These are phyloP conservation scores for Iberis pinnata DNA, from an alignment of 345 rosid species.

Conservation along the genomic window DNA sequence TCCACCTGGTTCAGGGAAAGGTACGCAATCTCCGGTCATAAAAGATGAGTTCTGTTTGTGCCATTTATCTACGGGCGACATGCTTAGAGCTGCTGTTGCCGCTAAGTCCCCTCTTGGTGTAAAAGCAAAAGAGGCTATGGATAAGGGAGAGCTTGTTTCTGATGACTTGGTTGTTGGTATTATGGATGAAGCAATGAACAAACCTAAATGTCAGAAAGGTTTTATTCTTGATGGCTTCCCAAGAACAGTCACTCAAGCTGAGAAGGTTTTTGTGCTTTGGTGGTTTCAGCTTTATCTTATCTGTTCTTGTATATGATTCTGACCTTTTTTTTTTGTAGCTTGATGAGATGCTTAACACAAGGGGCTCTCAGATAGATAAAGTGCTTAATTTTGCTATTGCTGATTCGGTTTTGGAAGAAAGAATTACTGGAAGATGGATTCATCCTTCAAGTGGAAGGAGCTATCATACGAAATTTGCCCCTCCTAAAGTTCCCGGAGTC, in stretches of 20 bases:
- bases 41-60: conserved; percentile 94
- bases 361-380: conserved; percentile 66
- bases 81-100: conserved; percentile 95
- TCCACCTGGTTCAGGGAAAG: conserved; percentile 98
- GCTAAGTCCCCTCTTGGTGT: conserved; percentile 92
- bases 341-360: conserved; percentile 85
- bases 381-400: conserved; percentile 84
- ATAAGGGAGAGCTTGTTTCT: conserved; percentile 94
- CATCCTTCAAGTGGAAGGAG: conserved; percentile 96
- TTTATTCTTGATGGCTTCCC: conserved; percentile 96
- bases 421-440: conserved; percentile 95
- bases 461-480: conserved; percentile 79
- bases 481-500: conserved; percentile 67
- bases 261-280: conserved; percentile 44
- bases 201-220: conserved; percentile 86
- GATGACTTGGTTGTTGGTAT: conserved; percentile 94
- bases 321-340: conserved; percentile 40
- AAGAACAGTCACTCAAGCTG: conserved; percentile 81
- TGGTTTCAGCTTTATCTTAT: not conserved
- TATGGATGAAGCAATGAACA: conserved; percentile 91
- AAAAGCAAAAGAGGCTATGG: conserved; percentile 97
- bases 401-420: conserved; percentile 86
- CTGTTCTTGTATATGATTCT: not conserved
- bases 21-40: conserved; percentile 89
- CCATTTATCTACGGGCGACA: conserved; percentile 98